Percentiles rank a stretch among this genome's conserved stretches.
These are phyloP conservation scores for Dactylonectria estremocensis DNA, from an alignment of 2,329 filamentous ascomycete genomes.

Conservation along the genomic window DNA sequence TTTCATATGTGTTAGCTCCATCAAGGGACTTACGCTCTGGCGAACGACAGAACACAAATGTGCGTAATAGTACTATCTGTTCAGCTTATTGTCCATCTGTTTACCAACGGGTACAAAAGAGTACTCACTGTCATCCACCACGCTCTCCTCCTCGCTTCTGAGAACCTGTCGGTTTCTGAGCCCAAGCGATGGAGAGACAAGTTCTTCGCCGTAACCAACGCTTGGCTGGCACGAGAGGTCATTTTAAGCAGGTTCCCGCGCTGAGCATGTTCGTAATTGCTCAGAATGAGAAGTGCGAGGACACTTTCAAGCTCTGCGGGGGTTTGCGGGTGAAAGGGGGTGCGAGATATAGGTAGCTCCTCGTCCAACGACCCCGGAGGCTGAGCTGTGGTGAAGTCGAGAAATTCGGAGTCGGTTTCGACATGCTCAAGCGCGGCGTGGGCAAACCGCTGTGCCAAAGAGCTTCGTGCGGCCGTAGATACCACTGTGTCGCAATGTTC, in stretches of 20 bases:
- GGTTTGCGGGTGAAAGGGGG: not conserved
- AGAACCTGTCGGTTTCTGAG: conserved; percentile 1
- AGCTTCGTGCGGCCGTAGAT: not conserved
- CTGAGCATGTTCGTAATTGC: not conserved
- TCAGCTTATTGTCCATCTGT: not conserved
- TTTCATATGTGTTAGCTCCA: not conserved
- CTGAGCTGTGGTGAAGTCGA: not conserved
- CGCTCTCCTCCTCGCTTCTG: not conserved
- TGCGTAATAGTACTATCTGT: not conserved
- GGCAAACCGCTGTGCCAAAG: conserved; percentile 1
- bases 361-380: not conserved
- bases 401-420: not conserved
- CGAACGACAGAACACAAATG: not conserved
- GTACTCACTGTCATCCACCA: conserved; percentile 2
- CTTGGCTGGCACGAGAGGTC: not conserved
- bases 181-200: conserved; percentile 1
- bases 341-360: not conserved
- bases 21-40: not conserved
- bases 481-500: not conserved
- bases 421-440: not conserved
- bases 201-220: not conserved
- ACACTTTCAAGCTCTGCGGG: conserved; percentile 1
- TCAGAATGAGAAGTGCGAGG: not conserved
- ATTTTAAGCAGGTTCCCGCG: not conserved
- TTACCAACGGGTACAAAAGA: too few species aligned